Evolutionary conservation across 164 flowering plant genomes (phyloP), one percentile per base, ranked within the genome.

Genomic region (Vitis cinerea): DNA sequence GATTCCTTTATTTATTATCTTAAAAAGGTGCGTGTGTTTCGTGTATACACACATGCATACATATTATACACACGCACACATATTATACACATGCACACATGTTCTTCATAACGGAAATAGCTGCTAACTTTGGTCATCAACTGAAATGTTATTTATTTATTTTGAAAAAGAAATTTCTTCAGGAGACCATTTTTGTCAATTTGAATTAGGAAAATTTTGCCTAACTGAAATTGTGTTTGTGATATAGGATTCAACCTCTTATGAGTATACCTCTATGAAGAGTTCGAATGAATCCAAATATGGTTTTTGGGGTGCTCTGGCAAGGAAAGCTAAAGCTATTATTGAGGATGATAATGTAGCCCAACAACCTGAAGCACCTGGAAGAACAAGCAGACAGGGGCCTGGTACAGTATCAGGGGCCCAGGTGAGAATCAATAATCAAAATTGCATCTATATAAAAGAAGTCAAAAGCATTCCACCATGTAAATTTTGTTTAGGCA

Each of bases 231-330:
- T 51, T 59, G 16, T 6, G 4, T 55, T 62, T 60, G 61, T 5
- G 47, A 64, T 72, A 17, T 62, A 83, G 83, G 81, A 75, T 67
- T 63, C 79, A 16, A 56, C 68, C 51, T 12, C 65, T n/a, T 52
- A 75, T 75, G 76, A 75, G 27, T 71, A 80, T 50, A 64, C 82
- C 15, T 68, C 81, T 13, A 74, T 71, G 80, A 82, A 77, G 29
- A 73, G 48, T 55, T 29, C 65, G 61, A 74, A 72, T 59, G 85
- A 85, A 73, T 55, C 83, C 31, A 80, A 82, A 61, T 76, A 71
- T 30, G 84, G 87, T 47, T 86, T 86, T 72, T 86, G 90, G 90
- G 84, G 87, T 8, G 60, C 65, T 47, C 74, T 86, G 9, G 86
- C 90, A 63, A 74, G 82, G 59, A 86, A 86, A 81, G 90, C 89